Evolutionary conservation across 1,284 basidiomycete genomes (phyloP).

Genomic region (Ustilago cynodontis): DNA sequence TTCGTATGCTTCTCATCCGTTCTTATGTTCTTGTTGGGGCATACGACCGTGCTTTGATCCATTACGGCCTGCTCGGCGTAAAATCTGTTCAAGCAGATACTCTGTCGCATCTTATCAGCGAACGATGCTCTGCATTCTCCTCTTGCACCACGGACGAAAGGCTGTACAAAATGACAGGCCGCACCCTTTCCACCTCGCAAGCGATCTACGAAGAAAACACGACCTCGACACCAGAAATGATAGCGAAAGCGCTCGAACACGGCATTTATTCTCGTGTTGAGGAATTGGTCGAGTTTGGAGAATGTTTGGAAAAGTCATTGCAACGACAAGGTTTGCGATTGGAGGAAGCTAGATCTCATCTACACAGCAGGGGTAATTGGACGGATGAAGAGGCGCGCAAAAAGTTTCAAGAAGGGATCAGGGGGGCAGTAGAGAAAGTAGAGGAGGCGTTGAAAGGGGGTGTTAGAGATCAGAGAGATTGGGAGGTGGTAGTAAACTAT

Average conservation of each 20-base stretch:
- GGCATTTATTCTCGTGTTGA: slow-evolving; percentile 59
- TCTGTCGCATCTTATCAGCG: slow-evolving; percentile 41
- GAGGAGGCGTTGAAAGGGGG: slow-evolving; percentile 22
- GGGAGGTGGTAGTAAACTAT: slow-evolving; percentile 45
- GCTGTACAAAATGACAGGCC: slow-evolving; percentile 19
- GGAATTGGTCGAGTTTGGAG: slow-evolving; percentile 59
- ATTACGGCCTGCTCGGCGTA: slow-evolving; percentile 47
- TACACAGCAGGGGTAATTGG: slow-evolving; percentile 28
- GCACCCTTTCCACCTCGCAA: slow-evolving; percentile 32
- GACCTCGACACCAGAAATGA: slow-evolving; percentile 51
- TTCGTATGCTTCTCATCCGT: slow-evolving; percentile 56
- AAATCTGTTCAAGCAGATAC: slow-evolving; percentile 56
- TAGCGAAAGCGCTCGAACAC: slow-evolving; percentile 53
- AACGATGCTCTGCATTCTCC: slow-evolving; percentile 27
- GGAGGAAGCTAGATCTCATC: slow-evolving; percentile 40
- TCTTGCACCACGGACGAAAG: slow-evolving; percentile 26
- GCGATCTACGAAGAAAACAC: slow-evolving; percentile 53
- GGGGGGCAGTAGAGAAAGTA: slow-evolving; percentile 17
- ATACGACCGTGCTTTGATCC: slow-evolving; percentile 40
- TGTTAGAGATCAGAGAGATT: slow-evolving; percentile 49
- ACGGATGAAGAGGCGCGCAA: neutral
- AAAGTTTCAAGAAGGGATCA: slow-evolving; percentile 27
- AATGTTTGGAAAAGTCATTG: slow-evolving; percentile 50
- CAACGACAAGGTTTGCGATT: slow-evolving; percentile 41
- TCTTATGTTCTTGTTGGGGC: slow-evolving; percentile 40